Evolutionary conservation across 345 rosid genomes (phyloP).

Genomic region (Acer saccharum): DNA sequence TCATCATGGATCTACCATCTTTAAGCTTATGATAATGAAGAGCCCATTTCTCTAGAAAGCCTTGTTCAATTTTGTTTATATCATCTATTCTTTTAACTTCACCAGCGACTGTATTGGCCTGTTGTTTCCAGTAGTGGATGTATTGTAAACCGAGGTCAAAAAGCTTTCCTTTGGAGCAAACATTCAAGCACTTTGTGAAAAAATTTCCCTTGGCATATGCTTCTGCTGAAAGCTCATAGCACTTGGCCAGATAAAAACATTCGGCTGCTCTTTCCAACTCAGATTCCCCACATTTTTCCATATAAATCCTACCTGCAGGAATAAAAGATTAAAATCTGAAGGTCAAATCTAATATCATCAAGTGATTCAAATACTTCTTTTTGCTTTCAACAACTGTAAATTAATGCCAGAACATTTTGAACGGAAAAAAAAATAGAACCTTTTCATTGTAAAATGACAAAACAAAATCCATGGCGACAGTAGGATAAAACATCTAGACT

Average conservation of each 20-base stretch:
- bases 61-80: constrained; percentile 25
- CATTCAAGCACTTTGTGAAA: constrained; percentile 38
- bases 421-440: too few relatives aligned
- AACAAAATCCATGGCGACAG: too few relatives aligned
- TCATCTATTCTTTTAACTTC: background rate
- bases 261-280: constrained; percentile 41
- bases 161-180: constrained; percentile 37
- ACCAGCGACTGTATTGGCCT: background rate
- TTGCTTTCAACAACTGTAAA: background rate
- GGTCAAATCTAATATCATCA: background rate
- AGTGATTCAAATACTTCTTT: background rate
- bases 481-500: too few relatives aligned
- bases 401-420: too few relatives aligned
- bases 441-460: too few relatives aligned
- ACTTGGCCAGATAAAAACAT: constrained; percentile 36
- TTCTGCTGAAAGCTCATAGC: constrained; percentile 35
- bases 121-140: constrained; percentile 36
- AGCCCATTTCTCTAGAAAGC: constrained; percentile 41
- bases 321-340: background rate
- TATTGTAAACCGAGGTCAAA: constrained; percentile 42
- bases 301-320: constrained; percentile 40
- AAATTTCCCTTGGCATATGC: constrained; percentile 31
- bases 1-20: constrained; percentile 34
- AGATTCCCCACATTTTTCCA: constrained; percentile 37
- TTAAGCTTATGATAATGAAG: constrained; percentile 24